Conservation (phyloP, 345 rosid species). For the Geranium rotundifolium region DNA sequence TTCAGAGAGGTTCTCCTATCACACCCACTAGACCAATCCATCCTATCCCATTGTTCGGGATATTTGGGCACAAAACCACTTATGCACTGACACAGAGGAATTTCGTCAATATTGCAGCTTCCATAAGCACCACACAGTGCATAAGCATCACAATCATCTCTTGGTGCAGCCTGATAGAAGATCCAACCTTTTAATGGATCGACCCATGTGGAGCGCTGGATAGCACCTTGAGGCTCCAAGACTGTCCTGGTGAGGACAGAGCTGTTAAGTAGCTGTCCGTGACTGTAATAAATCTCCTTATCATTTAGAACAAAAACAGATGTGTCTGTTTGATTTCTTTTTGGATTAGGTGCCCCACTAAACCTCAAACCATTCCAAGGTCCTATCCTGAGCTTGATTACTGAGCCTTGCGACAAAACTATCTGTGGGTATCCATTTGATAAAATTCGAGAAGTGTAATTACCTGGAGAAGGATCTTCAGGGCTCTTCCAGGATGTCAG, state of each 20-base stretch:
- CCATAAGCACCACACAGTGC: slow-evolving; percentile 27
- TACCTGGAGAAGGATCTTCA: slow-evolving; percentile 13
- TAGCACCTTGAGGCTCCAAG: slow-evolving; percentile 14
- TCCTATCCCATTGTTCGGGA: too few species aligned
- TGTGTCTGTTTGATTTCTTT: slow-evolving; percentile 14
- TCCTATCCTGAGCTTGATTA: slow-evolving; percentile 24
- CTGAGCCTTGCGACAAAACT: slow-evolving; percentile 13
- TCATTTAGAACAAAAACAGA: slow-evolving; percentile 16
- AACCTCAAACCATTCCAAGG: slow-evolving; percentile 24
- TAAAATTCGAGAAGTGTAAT: slow-evolving; percentile 19
- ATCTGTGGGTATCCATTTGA: slow-evolving; percentile 25
- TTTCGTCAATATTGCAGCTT: slow-evolving; percentile 16
- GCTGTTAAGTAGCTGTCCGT: slow-evolving; percentile 8
- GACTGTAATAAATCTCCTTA: slow-evolving; percentile 22
- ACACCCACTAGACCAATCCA: too few species aligned
- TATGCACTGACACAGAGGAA: not conserved
- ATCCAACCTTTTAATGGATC: slow-evolving; percentile 7
- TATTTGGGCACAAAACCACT: too few species aligned
- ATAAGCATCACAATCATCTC: slow-evolving; percentile 31
- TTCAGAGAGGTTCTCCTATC: slow-evolving; percentile 12
- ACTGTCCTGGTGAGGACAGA: slow-evolving; percentile 20
- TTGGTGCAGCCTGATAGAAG: slow-evolving; percentile 26
- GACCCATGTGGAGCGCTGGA: slow-evolving; percentile 31
- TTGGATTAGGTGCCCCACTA: slow-evolving; percentile 28
- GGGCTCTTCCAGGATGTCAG: too few species aligned